Evolutionary conservation across 768 basidiomycete species (phyloP).

Genomic region (Tylopilus sp.): DNA sequence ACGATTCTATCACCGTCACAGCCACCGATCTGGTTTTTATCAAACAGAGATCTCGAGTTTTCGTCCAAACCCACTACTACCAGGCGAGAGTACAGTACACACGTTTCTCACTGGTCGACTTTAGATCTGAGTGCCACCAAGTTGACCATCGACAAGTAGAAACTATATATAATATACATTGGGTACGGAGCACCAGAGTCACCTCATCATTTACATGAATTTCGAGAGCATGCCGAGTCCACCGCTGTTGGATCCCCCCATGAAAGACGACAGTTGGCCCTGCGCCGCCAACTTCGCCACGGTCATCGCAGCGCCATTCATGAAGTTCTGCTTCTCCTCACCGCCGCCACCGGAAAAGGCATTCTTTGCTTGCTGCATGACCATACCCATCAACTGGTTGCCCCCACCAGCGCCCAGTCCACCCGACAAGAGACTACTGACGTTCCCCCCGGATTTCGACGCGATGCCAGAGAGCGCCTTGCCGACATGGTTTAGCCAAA

Average conservation of each 20-base stretch:
- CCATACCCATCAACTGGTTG: constrained; percentile 75
- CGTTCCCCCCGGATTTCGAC: constrained; percentile 32
- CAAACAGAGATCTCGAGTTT: no score
- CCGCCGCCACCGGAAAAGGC: constrained; percentile 65
- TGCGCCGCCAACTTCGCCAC: constrained; percentile 81
- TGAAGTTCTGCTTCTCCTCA: constrained; percentile 71
- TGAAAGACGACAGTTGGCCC: constrained; percentile 41
- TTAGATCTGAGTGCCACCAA: no score
- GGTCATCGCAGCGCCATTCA: constrained; percentile 83
- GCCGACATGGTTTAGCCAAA: constrained; percentile 5
- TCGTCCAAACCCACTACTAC: no score
- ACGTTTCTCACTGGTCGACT: no score
- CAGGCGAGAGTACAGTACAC: no score
- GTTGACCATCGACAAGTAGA: background rate
- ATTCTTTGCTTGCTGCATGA: constrained; percentile 79
- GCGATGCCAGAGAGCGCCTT: constrained; percentile 17
- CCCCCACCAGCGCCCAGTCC: constrained; percentile 43
- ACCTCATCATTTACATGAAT: constrained; percentile 12
- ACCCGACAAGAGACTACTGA: constrained; percentile 24
- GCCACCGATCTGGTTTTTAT: no score
- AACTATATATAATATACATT: background rate
- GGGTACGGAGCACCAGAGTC: background rate
- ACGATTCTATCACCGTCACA: no score
- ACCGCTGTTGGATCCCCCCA: constrained; percentile 66
- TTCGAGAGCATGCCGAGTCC: constrained; percentile 52